Conservation (phyloP, 2,329 filamentous ascomycete species). For the Nemania serpens region DNA sequence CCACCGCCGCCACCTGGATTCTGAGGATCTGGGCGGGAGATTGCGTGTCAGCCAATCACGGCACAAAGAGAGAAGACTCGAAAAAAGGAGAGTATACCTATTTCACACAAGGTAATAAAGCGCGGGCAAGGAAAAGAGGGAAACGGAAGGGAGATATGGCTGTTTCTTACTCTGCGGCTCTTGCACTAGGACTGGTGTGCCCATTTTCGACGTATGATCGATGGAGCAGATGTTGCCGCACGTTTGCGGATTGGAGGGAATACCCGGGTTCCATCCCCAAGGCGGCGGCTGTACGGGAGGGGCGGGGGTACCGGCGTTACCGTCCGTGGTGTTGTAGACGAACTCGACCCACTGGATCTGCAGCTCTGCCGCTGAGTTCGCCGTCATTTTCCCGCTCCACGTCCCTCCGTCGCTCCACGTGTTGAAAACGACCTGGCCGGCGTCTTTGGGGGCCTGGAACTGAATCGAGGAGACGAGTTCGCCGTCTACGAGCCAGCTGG, state of each 20-base stretch:
- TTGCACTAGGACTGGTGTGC: constrained; percentile 43
- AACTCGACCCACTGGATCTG: constrained; percentile 59
- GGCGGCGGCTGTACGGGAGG: not conserved
- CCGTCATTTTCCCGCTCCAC: constrained; percentile 52
- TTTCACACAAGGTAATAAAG: too few species aligned
- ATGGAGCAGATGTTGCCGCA: constrained; percentile 47
- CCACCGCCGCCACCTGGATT: constrained; percentile 13
- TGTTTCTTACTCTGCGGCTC: constrained; percentile 16
- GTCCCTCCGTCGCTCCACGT: constrained; percentile 57
- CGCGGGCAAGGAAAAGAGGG: too few species aligned
- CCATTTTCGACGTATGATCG: constrained; percentile 43
- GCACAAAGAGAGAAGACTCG: not conserved
- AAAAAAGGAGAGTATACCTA: too few species aligned
- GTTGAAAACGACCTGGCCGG: constrained; percentile 55
- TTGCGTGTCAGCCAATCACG: not conserved
- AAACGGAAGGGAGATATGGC: not conserved
- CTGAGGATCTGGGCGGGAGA: constrained; percentile 10
- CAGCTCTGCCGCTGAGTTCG: constrained; percentile 48
- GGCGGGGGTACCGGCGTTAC: not conserved
- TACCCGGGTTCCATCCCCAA: not conserved
- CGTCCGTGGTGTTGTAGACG: constrained; percentile 48
- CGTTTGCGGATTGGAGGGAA: not conserved
- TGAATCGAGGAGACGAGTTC: constrained; percentile 50
- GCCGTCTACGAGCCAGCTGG: constrained; percentile 55
- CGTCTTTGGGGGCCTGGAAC: constrained; percentile 54